A percentile compares a stretch with the other conserved stretches of the same genome.
These are phyloP conservation scores for Rhodotorula graminis DNA, from an alignment of 768 basidiomycete genomes.

Conservation along the genomic window DNA sequence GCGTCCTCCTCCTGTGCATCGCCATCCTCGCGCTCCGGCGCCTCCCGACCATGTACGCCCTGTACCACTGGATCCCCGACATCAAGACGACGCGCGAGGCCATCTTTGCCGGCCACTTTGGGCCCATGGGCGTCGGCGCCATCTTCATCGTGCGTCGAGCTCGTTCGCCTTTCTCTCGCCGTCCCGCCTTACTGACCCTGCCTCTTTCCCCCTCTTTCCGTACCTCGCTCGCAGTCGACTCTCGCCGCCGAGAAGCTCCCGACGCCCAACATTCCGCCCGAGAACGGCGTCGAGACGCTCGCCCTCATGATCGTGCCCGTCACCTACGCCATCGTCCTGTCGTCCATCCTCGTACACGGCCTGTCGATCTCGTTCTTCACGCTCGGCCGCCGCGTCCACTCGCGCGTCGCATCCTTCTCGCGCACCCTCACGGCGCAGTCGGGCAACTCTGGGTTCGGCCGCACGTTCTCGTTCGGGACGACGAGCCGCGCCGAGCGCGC, in stretches of 20 bases:
- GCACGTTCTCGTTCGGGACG: slow-evolving; percentile 46
- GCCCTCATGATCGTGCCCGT: slow-evolving; percentile 80
- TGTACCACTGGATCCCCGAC: slow-evolving; percentile 93
- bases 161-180: not conserved
- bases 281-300: slow-evolving; percentile 61
- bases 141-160: slow-evolving; percentile 68
- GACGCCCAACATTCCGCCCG: slow-evolving; percentile 50
- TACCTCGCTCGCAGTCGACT: slow-evolving; percentile 52
- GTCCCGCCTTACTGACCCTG: not conserved
- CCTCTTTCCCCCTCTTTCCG: too few relatives aligned
- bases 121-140: slow-evolving; percentile 89
- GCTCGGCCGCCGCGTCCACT: slow-evolving; percentile 83
- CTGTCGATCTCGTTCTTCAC: slow-evolving; percentile 92
- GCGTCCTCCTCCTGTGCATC: slow-evolving; percentile 75
- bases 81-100: slow-evolving; percentile 92
- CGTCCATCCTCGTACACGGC: slow-evolving; percentile 66
- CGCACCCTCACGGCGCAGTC: slow-evolving; percentile 44
- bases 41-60: slow-evolving; percentile 71
- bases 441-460: slow-evolving; percentile 40
- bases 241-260: slow-evolving; percentile 65
- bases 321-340: slow-evolving; percentile 88
- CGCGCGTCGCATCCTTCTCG: slow-evolving; percentile 71
- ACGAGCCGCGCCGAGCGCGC: slow-evolving; percentile 53
- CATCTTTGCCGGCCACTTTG: slow-evolving; percentile 80
- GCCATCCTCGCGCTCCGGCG: slow-evolving; percentile 75